Percentiles rank a stretch among this genome's conserved stretches.
phyloP scores from a whole-genome alignment of 2,329 filamentous ascomycete genomes.

The Aspergillus eucalypticola region DNA sequence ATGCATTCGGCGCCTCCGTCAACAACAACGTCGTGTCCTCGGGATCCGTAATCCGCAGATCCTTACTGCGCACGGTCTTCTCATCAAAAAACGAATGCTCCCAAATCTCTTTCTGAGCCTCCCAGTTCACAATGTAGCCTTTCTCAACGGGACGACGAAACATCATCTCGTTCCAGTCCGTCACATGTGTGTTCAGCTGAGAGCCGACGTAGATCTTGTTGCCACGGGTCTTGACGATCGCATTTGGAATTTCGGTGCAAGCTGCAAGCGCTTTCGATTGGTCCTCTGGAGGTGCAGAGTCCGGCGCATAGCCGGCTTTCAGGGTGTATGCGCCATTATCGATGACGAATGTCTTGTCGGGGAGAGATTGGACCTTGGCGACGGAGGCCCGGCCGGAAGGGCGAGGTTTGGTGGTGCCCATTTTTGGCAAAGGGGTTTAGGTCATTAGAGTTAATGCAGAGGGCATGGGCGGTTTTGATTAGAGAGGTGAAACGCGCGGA shows the following conservation, averaged over 20 bases:
- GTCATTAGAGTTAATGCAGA: neutral
- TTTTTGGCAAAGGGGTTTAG: constrained; percentile 11
- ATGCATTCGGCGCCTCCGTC: constrained; percentile 80
- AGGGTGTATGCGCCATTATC: constrained; percentile 92
- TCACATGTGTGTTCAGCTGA: constrained; percentile 70
- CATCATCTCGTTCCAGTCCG: constrained; percentile 83
- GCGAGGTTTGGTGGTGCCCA: constrained; percentile 39
- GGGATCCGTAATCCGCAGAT: constrained; percentile 57
- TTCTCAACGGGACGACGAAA: constrained; percentile 91
- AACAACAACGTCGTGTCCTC: constrained; percentile 80
- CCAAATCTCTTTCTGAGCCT: constrained; percentile 94
- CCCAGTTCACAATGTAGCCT: constrained; percentile 95
- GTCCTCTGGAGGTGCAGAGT: constrained; percentile 34
- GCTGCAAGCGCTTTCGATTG: constrained; percentile 42
- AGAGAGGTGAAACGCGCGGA: neutral
- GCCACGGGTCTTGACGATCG: constrained; percentile 79
- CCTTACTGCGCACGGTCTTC: constrained; percentile 58
- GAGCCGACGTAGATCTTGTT: constrained; percentile 77
- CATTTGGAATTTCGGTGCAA: constrained; percentile 80
- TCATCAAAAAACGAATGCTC: constrained; percentile 79
- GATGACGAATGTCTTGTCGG: constrained; percentile 73
- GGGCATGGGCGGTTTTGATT: neutral
- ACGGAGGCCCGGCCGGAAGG: constrained; percentile 54
- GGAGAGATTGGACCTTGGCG: constrained; percentile 52
- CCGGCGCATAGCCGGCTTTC: constrained; percentile 77